These are phyloP conservation scores for Lojkania enalia DNA, from an alignment of 2,329 filamentous ascomycete species.

Conservation along the genomic window DNA sequence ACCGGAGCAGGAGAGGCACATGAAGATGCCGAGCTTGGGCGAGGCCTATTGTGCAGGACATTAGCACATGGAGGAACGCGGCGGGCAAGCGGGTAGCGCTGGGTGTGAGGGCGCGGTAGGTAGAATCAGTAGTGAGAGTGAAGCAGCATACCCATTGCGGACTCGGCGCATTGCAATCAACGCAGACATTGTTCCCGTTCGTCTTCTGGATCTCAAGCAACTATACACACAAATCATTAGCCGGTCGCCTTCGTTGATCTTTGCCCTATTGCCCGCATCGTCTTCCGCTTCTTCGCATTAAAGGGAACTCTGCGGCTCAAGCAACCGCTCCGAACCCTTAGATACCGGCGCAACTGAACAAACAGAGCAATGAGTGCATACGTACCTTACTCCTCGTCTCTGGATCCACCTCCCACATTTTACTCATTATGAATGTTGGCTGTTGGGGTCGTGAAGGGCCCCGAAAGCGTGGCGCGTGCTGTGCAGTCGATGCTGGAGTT, in stretches of 20 bases:
- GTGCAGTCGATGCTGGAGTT: constrained; percentile 6
- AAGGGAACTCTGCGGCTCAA: no score
- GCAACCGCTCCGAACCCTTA: no score
- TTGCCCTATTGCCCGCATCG: background rate
- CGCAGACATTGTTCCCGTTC: constrained; percentile 85
- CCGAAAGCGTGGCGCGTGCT: background rate
- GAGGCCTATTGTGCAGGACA: constrained; percentile 58
- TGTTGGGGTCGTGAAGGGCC: background rate
- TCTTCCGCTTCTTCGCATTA: background rate
- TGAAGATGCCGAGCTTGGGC: constrained; percentile 98
- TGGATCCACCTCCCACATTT: constrained; percentile 99
- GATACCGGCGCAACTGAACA: constrained; percentile 3
- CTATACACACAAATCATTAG: constrained; percentile 52
- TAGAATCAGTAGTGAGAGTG: background rate
- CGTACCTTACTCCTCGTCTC: constrained; percentile 92
- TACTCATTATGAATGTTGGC: constrained; percentile 51
- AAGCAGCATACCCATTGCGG: constrained; percentile 83
- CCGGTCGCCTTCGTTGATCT: constrained; percentile 1
- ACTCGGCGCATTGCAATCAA: constrained; percentile 92
- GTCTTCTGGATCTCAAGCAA: constrained; percentile 89
- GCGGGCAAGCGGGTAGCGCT: constrained; percentile 3
- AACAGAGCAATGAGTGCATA: no score
- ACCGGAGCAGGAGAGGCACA: constrained; percentile 94
- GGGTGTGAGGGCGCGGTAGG: constrained; percentile 6
- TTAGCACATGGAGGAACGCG: constrained; percentile 27